Base-by-base conservation (phyloP, 2,329 filamentous ascomycete species). In the Microthyrium microscopicum region DNA sequence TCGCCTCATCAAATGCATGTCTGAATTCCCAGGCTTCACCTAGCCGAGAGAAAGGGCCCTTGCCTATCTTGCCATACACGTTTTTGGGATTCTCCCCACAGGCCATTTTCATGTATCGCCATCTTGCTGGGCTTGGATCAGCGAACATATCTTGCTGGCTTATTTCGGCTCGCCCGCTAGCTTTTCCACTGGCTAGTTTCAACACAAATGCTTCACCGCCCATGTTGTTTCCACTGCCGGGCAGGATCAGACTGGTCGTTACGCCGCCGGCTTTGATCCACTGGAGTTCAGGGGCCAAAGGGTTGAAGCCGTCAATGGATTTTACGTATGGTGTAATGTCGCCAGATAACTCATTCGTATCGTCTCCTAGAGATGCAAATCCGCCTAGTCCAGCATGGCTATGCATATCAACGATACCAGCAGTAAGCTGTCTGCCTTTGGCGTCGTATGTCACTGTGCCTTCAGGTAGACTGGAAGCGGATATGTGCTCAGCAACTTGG, bases 81-180 rank as follows among this genome's bases (percentile, higher is more conserved):
- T 62, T 55, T 54, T 77, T 77, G 2, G 74, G 58, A 43, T 80
- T 80, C 52, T 80, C 75, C 22, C 75, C 75, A 41, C 74, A 80
- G 0, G 76, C 76, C 74, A 80, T 80, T 56, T 81, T 80, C 62
- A 81, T 76, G 50, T 77, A 80, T 15, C 76, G 62, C 68, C 73
- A 76, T 16, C 61, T 60, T 26, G 75, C 72, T 1, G 73, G 73
- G 33, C 77, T 71, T 20, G 31, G 29, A 20, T 36, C 34, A 20
- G 31, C 27, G 18, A 36, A 58, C 57, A 79, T 62, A 41, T 77
- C 68, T 17, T 60, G 54, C 3, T 68, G 70, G 34, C 72, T 76
- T 27, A 74, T 64, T 48, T 79, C 74, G 3, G 73, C 70, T 41
- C 76, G 66, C 0, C 60, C 61, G 15, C 73, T 73, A 8, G 77